Base-by-base conservation (phyloP, 208 protist genomes). In the Acanthamoeba polyphaga region DNA sequence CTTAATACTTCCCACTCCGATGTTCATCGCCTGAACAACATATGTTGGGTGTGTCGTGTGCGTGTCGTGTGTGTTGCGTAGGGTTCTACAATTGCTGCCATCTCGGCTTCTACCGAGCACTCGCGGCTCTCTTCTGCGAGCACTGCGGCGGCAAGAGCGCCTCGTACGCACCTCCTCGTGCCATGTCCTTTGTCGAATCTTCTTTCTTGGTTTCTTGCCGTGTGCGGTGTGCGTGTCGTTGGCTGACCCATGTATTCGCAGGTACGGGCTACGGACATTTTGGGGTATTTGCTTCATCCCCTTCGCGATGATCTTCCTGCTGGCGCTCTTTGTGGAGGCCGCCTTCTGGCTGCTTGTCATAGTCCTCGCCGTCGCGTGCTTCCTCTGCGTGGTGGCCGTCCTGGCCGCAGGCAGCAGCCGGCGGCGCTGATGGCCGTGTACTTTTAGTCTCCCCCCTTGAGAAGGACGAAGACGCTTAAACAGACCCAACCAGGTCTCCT, bases 231-330 rank as follows among this genome's bases (percentile, higher is more conserved):
- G 46, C 6, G 8, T 92, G 51, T 27, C 29, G 24, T 64, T 4
- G 15, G 55, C 22, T 66, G 27, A 49, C 17, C 15, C 15, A 29
- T 10, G 22, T 43, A 49, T 5, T 22, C 5, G 53, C 55, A 92
- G 62, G 32, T 92, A 74, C 24, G 12, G 8, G 7, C 58, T 60
- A 19, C 53, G 87, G 12, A 92, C 87, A 13, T 92, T 70, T 27
- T 92, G 64, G 87, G 87, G 60, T 8, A 92, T 92, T n/a, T 76
- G 58, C 62, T 92, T 92, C 66, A 13, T 92, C 15, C 87, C 87
- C 53, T 92, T 92, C 46, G 46, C 74, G 1, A 49, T 92, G 58
- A 58, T 92, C 66, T 3, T 92, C 0, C 10, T 22, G 2, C 34
- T 92, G 8, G 58, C 74, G 8, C 60, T 92, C 29, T 92, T 92